A percentile compares a stretch with the other conserved stretches of the same genome.
Evolutionary conservation across 495 filamentous ascomycete genomes (phyloP).

Genomic region (Penicillium maclennaniae): DNA sequence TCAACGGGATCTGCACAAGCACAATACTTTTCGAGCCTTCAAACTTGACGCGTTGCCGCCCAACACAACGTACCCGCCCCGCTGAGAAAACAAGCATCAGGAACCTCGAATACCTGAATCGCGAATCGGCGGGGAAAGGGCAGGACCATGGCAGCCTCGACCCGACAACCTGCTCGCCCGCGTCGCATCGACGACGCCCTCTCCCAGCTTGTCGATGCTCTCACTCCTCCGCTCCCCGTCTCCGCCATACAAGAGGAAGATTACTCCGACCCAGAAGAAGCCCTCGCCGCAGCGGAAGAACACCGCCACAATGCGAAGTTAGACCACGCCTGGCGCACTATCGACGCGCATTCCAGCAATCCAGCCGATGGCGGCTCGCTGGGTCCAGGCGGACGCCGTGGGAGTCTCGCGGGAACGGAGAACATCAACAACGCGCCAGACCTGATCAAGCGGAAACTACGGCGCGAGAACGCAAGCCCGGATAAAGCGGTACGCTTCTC

Average conservation of each 20-base stretch:
- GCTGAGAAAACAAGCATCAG: conserved; percentile 1
- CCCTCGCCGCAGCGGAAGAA: conserved; percentile 41
- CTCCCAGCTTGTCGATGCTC: conserved; percentile 50
- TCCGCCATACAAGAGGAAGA: conserved; percentile 32
- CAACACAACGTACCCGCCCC: conserved; percentile 2
- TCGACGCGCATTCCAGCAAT: conserved; percentile 29
- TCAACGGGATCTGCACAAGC: not conserved
- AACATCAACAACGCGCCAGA: conserved; percentile 88
- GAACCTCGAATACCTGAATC: conserved; percentile 3
- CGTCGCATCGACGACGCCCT: conserved; percentile 55
- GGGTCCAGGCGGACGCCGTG: conserved; percentile 25
- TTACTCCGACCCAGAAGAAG: conserved; percentile 42
- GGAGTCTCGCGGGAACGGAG: conserved; percentile 35
- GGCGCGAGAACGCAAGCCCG: conserved; percentile 68
- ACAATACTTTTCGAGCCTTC: not conserved
- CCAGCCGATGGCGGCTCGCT: conserved; percentile 29
- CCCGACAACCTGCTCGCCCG: conserved; percentile 33
- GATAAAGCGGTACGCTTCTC: conserved; percentile 85
- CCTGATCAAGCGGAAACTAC: conserved; percentile 81
- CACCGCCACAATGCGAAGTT: conserved; percentile 38
- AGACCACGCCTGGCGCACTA: conserved; percentile 43
- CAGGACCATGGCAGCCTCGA: conserved; percentile 32
- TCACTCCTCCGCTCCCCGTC: conserved; percentile 39
- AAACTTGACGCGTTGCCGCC: conserved; percentile 1
- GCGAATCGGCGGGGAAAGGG: conserved; percentile 10